Base-by-base conservation (phyloP, 1,139 yeast genomes). In the Pneumocystis sp. region DNA sequence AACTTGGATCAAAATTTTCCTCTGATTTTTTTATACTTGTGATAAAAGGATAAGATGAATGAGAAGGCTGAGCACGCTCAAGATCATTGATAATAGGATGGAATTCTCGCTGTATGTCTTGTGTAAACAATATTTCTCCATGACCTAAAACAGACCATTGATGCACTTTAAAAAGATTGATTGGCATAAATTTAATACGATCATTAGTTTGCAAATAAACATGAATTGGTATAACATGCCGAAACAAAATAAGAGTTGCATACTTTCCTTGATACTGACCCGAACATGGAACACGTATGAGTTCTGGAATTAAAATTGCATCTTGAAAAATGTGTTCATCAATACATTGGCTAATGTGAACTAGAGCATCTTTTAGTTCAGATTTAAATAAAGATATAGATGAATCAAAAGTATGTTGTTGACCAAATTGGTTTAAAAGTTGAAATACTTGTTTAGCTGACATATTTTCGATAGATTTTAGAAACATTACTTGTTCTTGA, bases 141-240 rank as follows among this genome's bases (percentile, higher is more conserved):
- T 37, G 35, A 12, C 64, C 63, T 17, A 39, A 35, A 17, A 61
- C 25, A 15, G 59, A 50, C 40, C 63, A 61, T 44, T 61, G 63
- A 37, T 57, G 63, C 8, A 31, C 57, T 37, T 37, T 44, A 10
- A 61, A 61, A 37, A 61, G 61, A 61, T 19, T 44, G 29, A 61
- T 35, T 5, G 63, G 63, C 35, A 35, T 61, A 44, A 61, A 29
- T 61, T 37, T 61, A 61, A 61, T 34, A 12, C 17, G 19, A 12
- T 39, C 21, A 42, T 42, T 59, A 31, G 61, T 37, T 21, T 59
- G 44, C 19, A 59, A 21, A 25, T 42, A 17, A 39, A 42, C n/a
- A 42, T 63, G 66, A 31, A 63, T 56, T 17, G 66, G 66, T 25
- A 63, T 63, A 35, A 21, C 37, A n/a, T 50, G 44, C 17, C 60